Evolutionary conservation across 176 grass and related monocot genomes (phyloP), one percentile per base, ranked within the genome.

Genomic region (Ensete glaucum): DNA sequence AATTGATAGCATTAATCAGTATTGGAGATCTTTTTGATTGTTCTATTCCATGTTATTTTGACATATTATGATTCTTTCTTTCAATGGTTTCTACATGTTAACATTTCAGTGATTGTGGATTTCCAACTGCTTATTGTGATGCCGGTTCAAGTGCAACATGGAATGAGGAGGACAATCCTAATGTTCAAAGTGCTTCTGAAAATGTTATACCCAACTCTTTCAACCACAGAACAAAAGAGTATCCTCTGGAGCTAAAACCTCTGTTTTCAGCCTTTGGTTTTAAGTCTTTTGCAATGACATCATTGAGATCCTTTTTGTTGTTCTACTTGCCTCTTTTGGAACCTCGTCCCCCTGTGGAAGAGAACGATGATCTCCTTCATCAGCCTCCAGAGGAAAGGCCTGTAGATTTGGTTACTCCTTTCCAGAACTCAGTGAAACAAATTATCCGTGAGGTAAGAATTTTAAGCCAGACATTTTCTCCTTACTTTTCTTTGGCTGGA

Each of bases 271-370:
- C 95, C 14, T 99, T 99, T 54, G 56, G 79, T 69, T 54, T 80
- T 14, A 99, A 91, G 74, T 87, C 86, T 78, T 84, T 99, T n/a
- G 79, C 82, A 24, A 64, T 91, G 81, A 91, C 88, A 25, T 91
- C 95, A 12, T 64, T 99, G 66, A 94, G 91, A 83, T 93, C 95
- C n/a, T 91, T 99, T 71, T 73, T 94, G 6, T 74, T 99, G 20
- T 91, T 91, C 82, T 99, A 99, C 86, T 89, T 99, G 70, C 95
- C 91, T 15, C 95, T 99, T 62, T 67, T 99, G n/a, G 91, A 99
- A 83, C 88, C 90, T 81, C 78, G 53, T 43, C 51, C 78, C 2
- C 82, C 68, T 21, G 11, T 52, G 56, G 95, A 89, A 74, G 81
- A 82, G 2, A 79, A 91, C 0, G 94, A 98, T 25, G 82, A 84